phyloP scores from a whole-genome alignment of 202 grass and related monocot genomes.

The Carex sylvatica region DNA sequence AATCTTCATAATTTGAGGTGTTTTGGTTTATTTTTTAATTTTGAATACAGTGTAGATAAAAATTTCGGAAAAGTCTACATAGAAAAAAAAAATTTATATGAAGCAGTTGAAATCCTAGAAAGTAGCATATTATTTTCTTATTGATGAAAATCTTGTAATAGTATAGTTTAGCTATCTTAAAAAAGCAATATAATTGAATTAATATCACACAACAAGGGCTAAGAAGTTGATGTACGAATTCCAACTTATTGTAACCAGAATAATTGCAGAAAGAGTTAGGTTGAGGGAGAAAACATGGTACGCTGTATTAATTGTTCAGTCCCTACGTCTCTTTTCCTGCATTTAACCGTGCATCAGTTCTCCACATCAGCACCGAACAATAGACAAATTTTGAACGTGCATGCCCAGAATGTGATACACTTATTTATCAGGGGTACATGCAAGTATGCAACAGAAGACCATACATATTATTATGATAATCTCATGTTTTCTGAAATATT shows the following conservation, averaged over 20 bases:
- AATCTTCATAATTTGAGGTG: too few species aligned
- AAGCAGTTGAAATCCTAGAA: neutral
- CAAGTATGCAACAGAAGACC: neutral
- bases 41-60: too few species aligned
- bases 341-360: neutral
- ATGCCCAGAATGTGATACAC: neutral
- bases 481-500: neutral
- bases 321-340: slow-evolving; percentile 4
- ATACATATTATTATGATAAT: neutral
- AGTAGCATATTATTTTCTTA: neutral
- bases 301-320: neutral
- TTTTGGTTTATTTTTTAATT: too few species aligned
- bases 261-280: neutral
- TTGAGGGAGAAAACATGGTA: neutral
- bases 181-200: neutral
- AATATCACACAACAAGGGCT: neutral
- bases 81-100: neutral
- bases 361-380: neutral
- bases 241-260: neutral
- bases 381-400: neutral
- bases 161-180: too few species aligned
- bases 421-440: neutral
- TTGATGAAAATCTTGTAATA: neutral
- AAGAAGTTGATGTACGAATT: neutral
- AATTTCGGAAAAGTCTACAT: too few species aligned